phyloP scores from a whole-genome alignment of 2,329 filamentous ascomycete species.

The Microascus cirrosus region DNA sequence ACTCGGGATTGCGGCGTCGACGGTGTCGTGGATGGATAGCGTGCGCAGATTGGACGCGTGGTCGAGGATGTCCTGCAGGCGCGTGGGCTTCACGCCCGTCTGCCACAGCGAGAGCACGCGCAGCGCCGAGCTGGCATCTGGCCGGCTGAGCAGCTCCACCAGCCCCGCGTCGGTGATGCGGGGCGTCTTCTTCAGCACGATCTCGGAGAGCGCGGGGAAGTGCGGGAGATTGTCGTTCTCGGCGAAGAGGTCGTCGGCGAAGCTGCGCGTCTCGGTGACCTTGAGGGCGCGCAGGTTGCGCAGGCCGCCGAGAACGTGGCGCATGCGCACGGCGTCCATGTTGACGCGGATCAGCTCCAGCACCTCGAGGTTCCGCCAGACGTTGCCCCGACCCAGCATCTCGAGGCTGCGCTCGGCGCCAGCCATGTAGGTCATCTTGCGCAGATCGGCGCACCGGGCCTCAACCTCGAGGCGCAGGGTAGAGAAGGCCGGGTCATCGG shows the following conservation, averaged over 20 bases:
- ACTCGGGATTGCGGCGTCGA: slow-evolving; percentile 37
- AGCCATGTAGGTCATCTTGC: slow-evolving; percentile 76
- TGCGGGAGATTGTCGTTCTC: slow-evolving; percentile 53
- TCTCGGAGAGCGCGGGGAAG: slow-evolving; percentile 63
- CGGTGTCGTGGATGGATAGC: slow-evolving; percentile 40
- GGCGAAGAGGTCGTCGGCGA: slow-evolving; percentile 70
- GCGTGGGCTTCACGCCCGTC: slow-evolving; percentile 56
- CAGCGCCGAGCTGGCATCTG: slow-evolving; percentile 48
- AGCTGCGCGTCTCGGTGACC: slow-evolving; percentile 54
- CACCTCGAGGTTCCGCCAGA: slow-evolving; percentile 63
- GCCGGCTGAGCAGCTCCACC: slow-evolving; percentile 51
- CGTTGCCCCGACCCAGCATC: slow-evolving; percentile 49
- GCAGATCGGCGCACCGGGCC: slow-evolving; percentile 68
- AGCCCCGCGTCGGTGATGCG: slow-evolving; percentile 64
- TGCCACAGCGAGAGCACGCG: slow-evolving; percentile 58
- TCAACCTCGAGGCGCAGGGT: slow-evolving; percentile 76
- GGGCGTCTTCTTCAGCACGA: slow-evolving; percentile 62
- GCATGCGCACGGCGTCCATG: slow-evolving; percentile 59
- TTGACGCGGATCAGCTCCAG: slow-evolving; percentile 58
- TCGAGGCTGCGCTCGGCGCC: slow-evolving; percentile 73
- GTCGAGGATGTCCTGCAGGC: slow-evolving; percentile 49
- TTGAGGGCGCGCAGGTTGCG: slow-evolving; percentile 62
- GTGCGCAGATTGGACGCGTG: slow-evolving; percentile 46
- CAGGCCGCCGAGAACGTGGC: slow-evolving; percentile 59
- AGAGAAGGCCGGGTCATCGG: slow-evolving; percentile 64